Conservation (phyloP, 2,329 filamentous ascomycete species). For the Ceratocystis eucalypticola region DNA sequence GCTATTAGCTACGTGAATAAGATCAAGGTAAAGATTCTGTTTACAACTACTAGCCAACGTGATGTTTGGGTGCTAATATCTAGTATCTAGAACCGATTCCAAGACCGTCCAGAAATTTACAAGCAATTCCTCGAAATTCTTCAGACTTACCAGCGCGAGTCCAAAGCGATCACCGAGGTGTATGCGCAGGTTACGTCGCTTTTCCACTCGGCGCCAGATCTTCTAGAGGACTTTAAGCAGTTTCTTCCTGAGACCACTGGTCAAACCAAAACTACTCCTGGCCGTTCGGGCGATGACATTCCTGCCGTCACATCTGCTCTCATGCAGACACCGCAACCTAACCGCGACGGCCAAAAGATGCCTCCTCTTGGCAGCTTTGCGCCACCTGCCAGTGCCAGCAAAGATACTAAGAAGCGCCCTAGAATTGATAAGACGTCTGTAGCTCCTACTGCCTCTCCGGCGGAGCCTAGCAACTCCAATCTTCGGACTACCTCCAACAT, state of each 20-base stretch:
- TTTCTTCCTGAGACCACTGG: constrained; percentile 78
- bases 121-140: constrained; percentile 98
- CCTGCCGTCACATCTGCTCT: constrained; percentile 32
- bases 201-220: constrained; percentile 84
- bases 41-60: background rate
- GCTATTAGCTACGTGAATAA: constrained; percentile 99
- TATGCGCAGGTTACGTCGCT: constrained; percentile 92
- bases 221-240: constrained; percentile 96
- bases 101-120: constrained; percentile 94
- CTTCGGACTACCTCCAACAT: constrained; percentile 15
- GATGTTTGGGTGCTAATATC: background rate
- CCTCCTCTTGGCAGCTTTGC: constrained; percentile 93
- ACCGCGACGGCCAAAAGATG: constrained; percentile 58
- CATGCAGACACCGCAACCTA: constrained; percentile 41
- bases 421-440: constrained; percentile 44
- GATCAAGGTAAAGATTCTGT: constrained; percentile 62
- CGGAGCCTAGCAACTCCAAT: constrained; percentile 13
- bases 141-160: constrained; percentile 95
- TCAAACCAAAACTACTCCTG: constrained; percentile 37
- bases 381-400: constrained; percentile 62
- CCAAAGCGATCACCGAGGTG: constrained; percentile 95
- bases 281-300: constrained; percentile 50
- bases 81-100: constrained; percentile 71
- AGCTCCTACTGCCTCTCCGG: constrained; percentile 23
- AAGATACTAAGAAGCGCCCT: constrained; percentile 81